Base-by-base conservation (phyloP, 768 basidiomycete genomes). In the Lactarius deliciosus region DNA sequence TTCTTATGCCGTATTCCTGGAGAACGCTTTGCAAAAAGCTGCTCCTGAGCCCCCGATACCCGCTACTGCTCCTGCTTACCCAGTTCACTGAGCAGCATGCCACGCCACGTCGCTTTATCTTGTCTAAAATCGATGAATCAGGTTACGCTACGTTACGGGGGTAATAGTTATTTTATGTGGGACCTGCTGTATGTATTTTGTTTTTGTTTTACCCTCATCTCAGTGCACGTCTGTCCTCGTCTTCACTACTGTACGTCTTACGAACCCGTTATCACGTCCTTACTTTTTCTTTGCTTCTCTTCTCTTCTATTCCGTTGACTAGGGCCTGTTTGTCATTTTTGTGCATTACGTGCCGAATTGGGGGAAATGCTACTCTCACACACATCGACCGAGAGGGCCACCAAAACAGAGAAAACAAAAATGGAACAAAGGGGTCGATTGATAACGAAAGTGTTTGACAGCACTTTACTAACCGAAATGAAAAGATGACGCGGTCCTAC, bases 41-140 rank as follows among this genome's bases (percentile, higher is more conserved):
- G 28, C 58, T 2, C 18, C n/a, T 1, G 60, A 68, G 6, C 68
- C 64, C 11, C 68, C 64, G 15, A 50, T 53, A 16, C 65, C 67
- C 15, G 45, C 67, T 71, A 25, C 76, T 79, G 16, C 83, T 25
- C 25, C 22, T 81, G 74, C 92, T 87, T 34, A 22, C 22, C 53
- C 53, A 9, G 54, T 13, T 30, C 34, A n/a, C 8, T 57, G 36
- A 64, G 40, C 43, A 2, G 30, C 18, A 18, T 34, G 30, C 54
- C 8, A 18, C 28, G 43, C 16, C 43, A 30, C 15, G 8, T 55
- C 36, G 25, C 25, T 34, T 8, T 18, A 30, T 38, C 60, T 66
- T 66, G 60, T 38, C 60, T 57, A 38, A 16, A 25, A 40, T 34
- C 55, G 25, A 22, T 50, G 45, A 22, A 2, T 5, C 22, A 38